phyloP scores from a whole-genome alignment of 2,329 filamentous ascomycete genomes.

The Fusarium sp. region DNA sequence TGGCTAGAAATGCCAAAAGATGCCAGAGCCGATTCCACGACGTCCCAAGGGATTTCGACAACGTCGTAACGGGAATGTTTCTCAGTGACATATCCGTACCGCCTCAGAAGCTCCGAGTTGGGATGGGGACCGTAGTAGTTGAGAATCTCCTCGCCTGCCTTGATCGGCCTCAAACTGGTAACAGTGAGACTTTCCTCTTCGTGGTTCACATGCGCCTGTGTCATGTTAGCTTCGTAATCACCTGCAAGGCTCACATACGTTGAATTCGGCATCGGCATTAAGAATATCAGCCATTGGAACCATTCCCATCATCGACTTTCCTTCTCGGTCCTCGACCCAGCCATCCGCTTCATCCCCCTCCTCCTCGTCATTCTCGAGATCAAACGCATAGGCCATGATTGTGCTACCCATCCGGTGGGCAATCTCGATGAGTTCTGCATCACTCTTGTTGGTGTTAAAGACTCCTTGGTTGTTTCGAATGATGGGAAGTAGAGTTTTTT shows the following conservation, averaged over 20 bases:
- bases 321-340: slow-evolving; percentile 72
- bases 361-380: slow-evolving; percentile 71
- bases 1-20: slow-evolving; percentile 52
- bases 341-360: slow-evolving; percentile 71
- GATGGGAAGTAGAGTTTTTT: slow-evolving; percentile 61
- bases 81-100: slow-evolving; percentile 88
- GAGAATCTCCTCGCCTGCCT: slow-evolving; percentile 78
- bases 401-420: slow-evolving; percentile 86
- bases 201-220: slow-evolving; percentile 65
- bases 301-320: slow-evolving; percentile 78
- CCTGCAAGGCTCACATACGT: slow-evolving; percentile 60
- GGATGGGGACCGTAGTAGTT: slow-evolving; percentile 91
- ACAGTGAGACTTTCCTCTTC: slow-evolving; percentile 71
- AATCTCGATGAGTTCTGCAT: slow-evolving; percentile 60
- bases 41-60: slow-evolving; percentile 75
- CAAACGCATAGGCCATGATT: slow-evolving; percentile 95
- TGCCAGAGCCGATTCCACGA: slow-evolving; percentile 62
- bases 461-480: slow-evolving; percentile 58
- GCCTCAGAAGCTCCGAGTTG: slow-evolving; percentile 81
- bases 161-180: slow-evolving; percentile 75
- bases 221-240: slow-evolving; percentile 19
- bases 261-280: slow-evolving; percentile 89
- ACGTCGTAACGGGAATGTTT: slow-evolving; percentile 85
- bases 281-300: slow-evolving; percentile 90
- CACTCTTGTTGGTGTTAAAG: slow-evolving; percentile 56